Percentiles rank a stretch among this genome's conserved stretches.
Conservation (phyloP, 768 basidiomycete genomes). For the Tylopilus felleus region DNA sequence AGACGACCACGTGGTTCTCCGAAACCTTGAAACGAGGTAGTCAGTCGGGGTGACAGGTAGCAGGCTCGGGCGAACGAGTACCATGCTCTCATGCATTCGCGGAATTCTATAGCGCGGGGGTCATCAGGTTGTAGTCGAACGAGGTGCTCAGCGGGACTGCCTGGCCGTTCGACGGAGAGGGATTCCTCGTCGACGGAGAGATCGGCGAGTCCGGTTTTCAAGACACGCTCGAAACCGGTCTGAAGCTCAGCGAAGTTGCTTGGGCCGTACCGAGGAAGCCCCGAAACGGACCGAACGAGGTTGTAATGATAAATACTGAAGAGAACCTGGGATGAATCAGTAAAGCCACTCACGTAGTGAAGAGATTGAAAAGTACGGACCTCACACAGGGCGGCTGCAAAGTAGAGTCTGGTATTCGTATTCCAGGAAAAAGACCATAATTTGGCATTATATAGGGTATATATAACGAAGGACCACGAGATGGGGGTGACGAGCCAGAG, state of each 20-base stretch:
- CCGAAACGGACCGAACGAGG: conserved; percentile 47
- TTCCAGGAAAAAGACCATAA: conserved; percentile 42
- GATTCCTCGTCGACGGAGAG: conserved; percentile 57
- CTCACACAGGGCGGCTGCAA: conserved; percentile 56
- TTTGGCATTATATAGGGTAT: conserved; percentile 42
- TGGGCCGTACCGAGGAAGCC: conserved; percentile 41
- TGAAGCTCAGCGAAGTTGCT: conserved; percentile 56
- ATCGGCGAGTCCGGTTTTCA: conserved; percentile 61
- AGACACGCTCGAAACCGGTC: conserved; percentile 54
- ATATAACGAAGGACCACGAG: conserved; percentile 60
- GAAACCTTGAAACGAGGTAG: conserved; percentile 49
- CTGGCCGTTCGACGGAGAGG: conserved; percentile 46
- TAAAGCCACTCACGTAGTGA: background rate
- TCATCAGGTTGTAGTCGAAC: conserved; percentile 58
- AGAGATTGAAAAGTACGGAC: conserved; percentile 34
- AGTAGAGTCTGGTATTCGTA: conserved; percentile 36
- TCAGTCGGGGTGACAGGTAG: background rate
- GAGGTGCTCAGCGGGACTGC: conserved; percentile 59
- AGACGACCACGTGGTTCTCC: conserved; percentile 67
- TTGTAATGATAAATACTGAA: conserved; percentile 66
- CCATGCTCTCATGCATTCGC: conserved; percentile 61
- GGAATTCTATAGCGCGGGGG: conserved; percentile 70
- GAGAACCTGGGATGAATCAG: conserved; percentile 44
- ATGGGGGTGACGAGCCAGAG: conserved; percentile 61
- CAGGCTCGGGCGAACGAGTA: conserved; percentile 13